Conservation (phyloP, 2,329 filamentous ascomycete genomes). For the Nannizziopsis barbatae region DNA sequence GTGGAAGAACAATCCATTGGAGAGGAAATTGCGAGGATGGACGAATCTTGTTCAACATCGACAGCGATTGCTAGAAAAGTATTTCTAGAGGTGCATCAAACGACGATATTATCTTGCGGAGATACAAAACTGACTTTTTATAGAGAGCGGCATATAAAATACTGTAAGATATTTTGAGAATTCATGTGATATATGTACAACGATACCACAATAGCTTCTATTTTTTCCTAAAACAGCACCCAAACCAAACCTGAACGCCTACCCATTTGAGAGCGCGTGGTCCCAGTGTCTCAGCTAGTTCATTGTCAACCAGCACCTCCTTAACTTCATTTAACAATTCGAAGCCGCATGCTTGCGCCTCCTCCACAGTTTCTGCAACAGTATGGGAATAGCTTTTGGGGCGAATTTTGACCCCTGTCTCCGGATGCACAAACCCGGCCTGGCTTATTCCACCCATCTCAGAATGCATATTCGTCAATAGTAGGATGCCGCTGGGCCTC, state of each 20-base stretch:
- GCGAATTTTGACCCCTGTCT: conserved; percentile 46
- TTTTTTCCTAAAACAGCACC: conserved; percentile 36
- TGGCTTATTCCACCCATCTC: conserved; percentile 51
- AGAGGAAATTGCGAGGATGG: conserved; percentile 45
- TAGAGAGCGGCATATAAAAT: neutral
- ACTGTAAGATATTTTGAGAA: conserved; percentile 1
- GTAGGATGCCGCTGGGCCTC: conserved; percentile 38
- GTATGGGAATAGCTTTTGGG: conserved; percentile 49
- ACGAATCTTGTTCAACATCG: conserved; percentile 56
- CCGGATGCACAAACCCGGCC: conserved; percentile 50
- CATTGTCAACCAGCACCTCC: conserved; percentile 40
- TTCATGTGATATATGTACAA: neutral
- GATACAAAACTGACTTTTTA: neutral
- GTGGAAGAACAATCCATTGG: conserved; percentile 55
- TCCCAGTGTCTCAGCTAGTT: conserved; percentile 49
- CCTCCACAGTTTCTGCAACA: conserved; percentile 41
- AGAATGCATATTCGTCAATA: conserved; percentile 59
- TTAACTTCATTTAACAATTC: conserved; percentile 32
- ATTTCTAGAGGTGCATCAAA: conserved; percentile 30
- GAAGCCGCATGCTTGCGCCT: conserved; percentile 39
- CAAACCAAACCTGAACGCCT: conserved; percentile 45
- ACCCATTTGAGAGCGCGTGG: conserved; percentile 54
- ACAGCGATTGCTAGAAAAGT: conserved; percentile 44
- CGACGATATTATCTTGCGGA: conserved; percentile 2
- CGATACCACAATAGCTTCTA: neutral